phyloP scores from a whole-genome alignment of 1,139 yeast species.

The Yamadazyma friedrichii region DNA sequence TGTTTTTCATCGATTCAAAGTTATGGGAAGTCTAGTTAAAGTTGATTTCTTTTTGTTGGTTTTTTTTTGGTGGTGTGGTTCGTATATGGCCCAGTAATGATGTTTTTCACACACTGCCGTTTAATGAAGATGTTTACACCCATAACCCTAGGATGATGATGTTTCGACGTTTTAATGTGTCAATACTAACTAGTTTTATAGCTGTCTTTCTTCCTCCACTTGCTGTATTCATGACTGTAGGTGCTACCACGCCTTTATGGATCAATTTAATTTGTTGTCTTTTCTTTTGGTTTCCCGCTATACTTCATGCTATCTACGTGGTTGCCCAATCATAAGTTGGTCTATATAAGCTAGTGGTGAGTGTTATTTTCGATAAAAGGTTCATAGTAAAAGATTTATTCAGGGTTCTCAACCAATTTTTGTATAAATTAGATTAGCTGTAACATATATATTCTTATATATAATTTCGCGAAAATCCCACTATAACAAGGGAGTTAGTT shows the following conservation, averaged over 20 bases:
- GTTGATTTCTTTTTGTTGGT: neutral
- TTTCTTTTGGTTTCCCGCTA: constrained; percentile 74
- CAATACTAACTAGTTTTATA: constrained; percentile 5
- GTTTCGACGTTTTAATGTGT: too few relatives aligned
- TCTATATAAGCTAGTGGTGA: neutral
- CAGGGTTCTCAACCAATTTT: neutral
- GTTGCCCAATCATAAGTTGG: constrained; percentile 36
- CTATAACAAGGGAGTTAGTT: too few relatives aligned
- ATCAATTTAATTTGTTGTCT: constrained; percentile 61
- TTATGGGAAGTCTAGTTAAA: neutral
- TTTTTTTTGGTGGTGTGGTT: neutral
- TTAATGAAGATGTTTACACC: too few relatives aligned
- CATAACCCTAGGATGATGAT: too few relatives aligned
- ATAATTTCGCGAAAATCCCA: too few relatives aligned
- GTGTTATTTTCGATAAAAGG: neutral
- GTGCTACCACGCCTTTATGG: constrained; percentile 59
- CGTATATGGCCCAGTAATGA: too few relatives aligned
- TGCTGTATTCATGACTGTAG: constrained; percentile 67
- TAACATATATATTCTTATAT: too few relatives aligned
- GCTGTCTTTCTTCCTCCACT: constrained; percentile 70
- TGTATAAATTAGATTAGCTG: neutral
- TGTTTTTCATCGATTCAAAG: too few relatives aligned
- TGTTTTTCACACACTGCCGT: too few relatives aligned
- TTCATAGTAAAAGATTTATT: neutral
- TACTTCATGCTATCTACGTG: constrained; percentile 67